Evolutionary conservation across 1,284 basidiomycete genomes (phyloP), one percentile per base, ranked within the genome.

Genomic region (Phellinidium pouzarii): DNA sequence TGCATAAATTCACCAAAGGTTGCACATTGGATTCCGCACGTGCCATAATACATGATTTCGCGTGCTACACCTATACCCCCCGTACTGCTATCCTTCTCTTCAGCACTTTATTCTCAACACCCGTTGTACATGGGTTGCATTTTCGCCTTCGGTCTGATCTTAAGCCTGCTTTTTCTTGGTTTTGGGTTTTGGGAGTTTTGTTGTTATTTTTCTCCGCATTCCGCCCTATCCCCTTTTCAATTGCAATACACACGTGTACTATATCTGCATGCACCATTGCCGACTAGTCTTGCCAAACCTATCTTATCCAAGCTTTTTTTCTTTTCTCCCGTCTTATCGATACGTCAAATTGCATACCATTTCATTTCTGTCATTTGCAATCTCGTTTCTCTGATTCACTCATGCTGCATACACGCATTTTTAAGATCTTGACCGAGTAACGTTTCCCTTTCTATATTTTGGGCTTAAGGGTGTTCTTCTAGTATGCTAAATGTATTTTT

Each of bases 231-330:
- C 27, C 26, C n/a, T 47, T 52, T 22, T 23, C 9, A n/a, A 38
- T 40, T 31, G 17, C 20, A 37, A 47, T 41, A 37, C 37, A 41
- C 50, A 45, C 14, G 11, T 52, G 44, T 52, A 52, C 25, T 40
- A 19, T 52, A 46, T 27, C n/a, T 14, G 43, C 50, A 52, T 17
- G 31, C 31, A 34, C 27, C 31, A 25, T 46, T 36, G 19, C 37
- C 50, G 17, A 9, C 50, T n/a, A 31, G 22, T 17, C 17, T 14
- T 44, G 48, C 44, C 29, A 25, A 40, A 17, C 26, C 27, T 49
- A 37, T 14, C 14, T 48, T 48, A 38, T 48, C 26, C 2, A 48
- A 23, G 9, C 11, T 34, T 34, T 34, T 34, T 48, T 20, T 19
- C 3, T 25, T 42, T 20, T n/a, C 5, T 12, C 12, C 7, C 29